Evolutionary conservation across 2,329 filamentous ascomycete genomes (phyloP).

Genomic region (Akanthomyces uredinophilus): DNA sequence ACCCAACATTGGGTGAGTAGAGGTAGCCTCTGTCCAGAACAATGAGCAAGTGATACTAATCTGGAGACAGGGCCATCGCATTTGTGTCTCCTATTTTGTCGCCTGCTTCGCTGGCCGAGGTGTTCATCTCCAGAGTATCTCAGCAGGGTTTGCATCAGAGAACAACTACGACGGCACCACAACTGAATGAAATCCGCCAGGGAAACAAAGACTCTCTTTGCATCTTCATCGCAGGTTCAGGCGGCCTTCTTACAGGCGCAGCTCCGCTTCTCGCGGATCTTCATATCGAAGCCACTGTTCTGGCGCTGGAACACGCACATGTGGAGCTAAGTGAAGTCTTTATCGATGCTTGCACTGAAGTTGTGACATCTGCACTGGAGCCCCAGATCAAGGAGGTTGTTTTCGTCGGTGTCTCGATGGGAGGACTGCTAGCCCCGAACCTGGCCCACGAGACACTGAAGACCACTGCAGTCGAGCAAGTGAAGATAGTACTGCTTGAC

Average conservation of each 20-base stretch:
- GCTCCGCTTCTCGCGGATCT: neutral
- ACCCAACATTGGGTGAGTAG: neutral
- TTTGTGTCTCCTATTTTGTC: neutral
- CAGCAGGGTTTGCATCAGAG: no score
- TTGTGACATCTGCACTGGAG: neutral
- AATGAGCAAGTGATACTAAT: neutral
- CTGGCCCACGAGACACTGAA: neutral
- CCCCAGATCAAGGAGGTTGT: neutral
- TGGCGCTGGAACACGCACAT: neutral
- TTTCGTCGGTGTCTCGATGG: neutral
- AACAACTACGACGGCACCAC: neutral
- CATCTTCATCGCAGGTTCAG: neutral
- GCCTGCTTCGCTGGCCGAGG: neutral
- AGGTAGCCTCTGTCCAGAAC: no score
- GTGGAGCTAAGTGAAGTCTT: neutral
- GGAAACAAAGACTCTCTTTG: neutral
- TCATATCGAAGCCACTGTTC: neutral
- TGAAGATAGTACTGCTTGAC: neutral
- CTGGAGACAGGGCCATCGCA: neutral
- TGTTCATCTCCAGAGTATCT: neutral
- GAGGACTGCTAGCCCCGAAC: neutral
- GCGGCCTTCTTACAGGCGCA: neutral
- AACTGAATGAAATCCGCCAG: neutral
- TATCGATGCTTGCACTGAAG: neutral
- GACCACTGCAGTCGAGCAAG: neutral